Evolutionary conservation across 345 rosid genomes (phyloP), one percentile per base, ranked within the genome.

Genomic region (Eucalyptus marginata): DNA sequence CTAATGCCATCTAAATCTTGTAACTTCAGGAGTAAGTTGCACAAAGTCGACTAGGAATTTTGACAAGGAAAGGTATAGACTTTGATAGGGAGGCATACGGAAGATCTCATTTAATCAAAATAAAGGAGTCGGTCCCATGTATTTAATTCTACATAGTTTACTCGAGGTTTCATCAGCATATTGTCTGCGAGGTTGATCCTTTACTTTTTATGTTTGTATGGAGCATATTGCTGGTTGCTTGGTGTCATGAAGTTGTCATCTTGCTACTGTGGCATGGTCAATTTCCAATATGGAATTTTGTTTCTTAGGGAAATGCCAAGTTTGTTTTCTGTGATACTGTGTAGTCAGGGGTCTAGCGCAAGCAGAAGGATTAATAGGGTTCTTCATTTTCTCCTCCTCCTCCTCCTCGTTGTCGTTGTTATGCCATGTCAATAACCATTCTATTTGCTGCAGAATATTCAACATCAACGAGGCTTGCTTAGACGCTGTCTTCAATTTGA

Each of bases 401-500:
- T 76, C 5, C 47, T 76, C 24, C 25, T 40, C 2, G 6, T 66
- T 15, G 15, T 76, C 33, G 20, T 33, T 71, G 24, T 76, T 76
- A 40, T 76, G 47, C 84, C 29, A 11, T 76, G 84, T 76, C 79
- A 56, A 29, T 49, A 56, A 46, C 90, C 86, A 86, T 52, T 50
- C 87, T 18, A 14, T 85, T 46, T n/a, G n/a, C 27, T 93, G 91
- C 90, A 95, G 95, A 94, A 87, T 88, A 84, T 90, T 86, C 93
- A 92, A 87, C 90, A 91, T 68, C 95, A 94, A 49, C 94, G 93
- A 84, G 94, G 94, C 90, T 79, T 94, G 92, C 94, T 95, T 87
- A 93, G 96, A 80, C 94, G 96, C 86, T 93, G 96, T 90, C 95
- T 95, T 91, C 96, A 93, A 89, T 94, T 95, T 92, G 94, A 90